Conservation (phyloP, 129 eudicot genomes). For the Lonicera japonica region DNA sequence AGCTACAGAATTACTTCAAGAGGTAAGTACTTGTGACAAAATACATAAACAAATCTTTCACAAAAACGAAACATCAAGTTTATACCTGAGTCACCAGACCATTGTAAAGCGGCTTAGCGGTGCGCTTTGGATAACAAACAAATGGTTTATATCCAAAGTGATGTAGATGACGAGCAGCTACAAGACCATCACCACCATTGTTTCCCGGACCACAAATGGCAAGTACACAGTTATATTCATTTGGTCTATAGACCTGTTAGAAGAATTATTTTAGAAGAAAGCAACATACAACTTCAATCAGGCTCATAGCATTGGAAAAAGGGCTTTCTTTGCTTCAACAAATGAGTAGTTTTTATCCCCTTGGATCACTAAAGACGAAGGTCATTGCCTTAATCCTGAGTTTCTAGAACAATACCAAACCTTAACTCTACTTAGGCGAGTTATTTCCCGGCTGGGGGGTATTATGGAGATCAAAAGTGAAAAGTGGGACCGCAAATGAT, state of each 20-base stretch:
- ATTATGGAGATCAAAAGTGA: too few species aligned
- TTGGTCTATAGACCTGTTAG: slow-evolving; percentile 64
- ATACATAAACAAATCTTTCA: not conserved
- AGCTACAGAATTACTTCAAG: slow-evolving; percentile 47
- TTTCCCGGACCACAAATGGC: slow-evolving; percentile 95
- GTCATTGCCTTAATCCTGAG: too few species aligned
- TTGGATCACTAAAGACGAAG: not conserved
- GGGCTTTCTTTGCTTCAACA: not conserved
- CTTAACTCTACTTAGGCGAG: too few species aligned
- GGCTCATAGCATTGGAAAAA: not conserved
- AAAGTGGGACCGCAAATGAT: too few species aligned
- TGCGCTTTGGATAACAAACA: slow-evolving; percentile 90
- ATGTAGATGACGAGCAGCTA: slow-evolving; percentile 95
- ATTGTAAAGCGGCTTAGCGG: slow-evolving; percentile 71
- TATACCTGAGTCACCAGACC: slow-evolving; percentile 95
- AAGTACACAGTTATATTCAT: slow-evolving; percentile 63
- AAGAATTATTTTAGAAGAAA: not conserved
- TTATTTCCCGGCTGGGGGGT: too few species aligned
- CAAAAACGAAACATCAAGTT: slow-evolving; percentile 3
- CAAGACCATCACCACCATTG: slow-evolving; percentile 99
- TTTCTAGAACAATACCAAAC: too few species aligned
- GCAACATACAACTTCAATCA: not conserved
- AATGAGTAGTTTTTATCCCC: not conserved
- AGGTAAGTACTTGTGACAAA: slow-evolving; percentile 27
- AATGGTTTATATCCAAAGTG: slow-evolving; percentile 86